Percentiles rank a stretch among this genome's conserved stretches.
Conservation (phyloP, 2,329 filamentous ascomycete genomes). For the Ascochyta clinopodiicola region DNA sequence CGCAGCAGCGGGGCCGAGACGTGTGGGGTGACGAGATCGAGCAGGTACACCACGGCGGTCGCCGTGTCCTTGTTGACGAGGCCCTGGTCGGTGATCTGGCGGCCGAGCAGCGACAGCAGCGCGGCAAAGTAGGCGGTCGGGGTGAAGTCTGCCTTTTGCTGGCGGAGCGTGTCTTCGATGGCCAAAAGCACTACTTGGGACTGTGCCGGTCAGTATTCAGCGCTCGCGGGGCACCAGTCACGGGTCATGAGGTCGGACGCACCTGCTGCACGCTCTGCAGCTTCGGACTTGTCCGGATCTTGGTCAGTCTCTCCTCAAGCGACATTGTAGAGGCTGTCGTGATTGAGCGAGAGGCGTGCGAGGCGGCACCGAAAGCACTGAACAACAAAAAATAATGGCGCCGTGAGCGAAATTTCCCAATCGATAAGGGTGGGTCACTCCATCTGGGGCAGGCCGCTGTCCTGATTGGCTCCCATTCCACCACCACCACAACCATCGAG, state of each 20-base stretch:
- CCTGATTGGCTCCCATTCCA: neutral
- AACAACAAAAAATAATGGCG: constrained; percentile 12
- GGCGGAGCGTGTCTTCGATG: constrained; percentile 89
- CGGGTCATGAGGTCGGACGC: constrained; percentile 21
- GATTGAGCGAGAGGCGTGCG: constrained; percentile 18
- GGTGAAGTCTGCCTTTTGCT: constrained; percentile 82
- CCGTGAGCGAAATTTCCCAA: constrained; percentile 6
- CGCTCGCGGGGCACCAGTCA: no score
- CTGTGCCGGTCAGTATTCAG: constrained; percentile 53
- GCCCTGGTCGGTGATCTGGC: constrained; percentile 70
- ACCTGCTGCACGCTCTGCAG: constrained; percentile 95
- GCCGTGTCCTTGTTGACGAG: constrained; percentile 82
- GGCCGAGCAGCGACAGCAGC: constrained; percentile 84
- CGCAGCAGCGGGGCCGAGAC: constrained; percentile 86
- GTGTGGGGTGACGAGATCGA: constrained; percentile 87
- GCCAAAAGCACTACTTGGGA: constrained; percentile 86
- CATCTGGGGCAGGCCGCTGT: neutral
- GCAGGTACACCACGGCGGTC: constrained; percentile 88
- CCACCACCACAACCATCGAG: neutral
- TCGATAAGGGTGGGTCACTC: constrained; percentile 14
- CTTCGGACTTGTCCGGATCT: constrained; percentile 90
- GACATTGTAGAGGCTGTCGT: constrained; percentile 53
- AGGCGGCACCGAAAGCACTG: neutral
- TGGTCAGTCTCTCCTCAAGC: constrained; percentile 90
- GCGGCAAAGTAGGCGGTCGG: constrained; percentile 95